Evolutionary conservation across 140 eudicot species (phyloP).

Genomic region (Artemisia princeps): DNA sequence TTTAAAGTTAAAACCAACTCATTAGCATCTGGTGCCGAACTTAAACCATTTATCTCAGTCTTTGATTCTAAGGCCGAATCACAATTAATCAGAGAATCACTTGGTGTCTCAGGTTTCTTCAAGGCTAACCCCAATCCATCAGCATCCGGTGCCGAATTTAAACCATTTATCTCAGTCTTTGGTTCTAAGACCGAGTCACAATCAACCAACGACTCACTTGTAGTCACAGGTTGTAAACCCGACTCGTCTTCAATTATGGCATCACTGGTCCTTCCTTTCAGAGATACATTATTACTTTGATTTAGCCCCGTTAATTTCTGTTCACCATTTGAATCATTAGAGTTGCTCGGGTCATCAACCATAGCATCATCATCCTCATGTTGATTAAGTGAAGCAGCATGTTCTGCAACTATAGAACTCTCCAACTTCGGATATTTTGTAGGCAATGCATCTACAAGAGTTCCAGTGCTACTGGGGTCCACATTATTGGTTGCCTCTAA

Average conservation of each 20-base stretch:
- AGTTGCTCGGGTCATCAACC: neutral
- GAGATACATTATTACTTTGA: conserved; percentile 19
- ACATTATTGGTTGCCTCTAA: conserved; percentile 17
- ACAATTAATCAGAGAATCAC: no score
- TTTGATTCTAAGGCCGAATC: no score
- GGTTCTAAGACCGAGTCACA: neutral
- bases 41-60: neutral
- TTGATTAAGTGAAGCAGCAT: conserved; percentile 10
- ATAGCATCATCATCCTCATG: conserved; percentile 15
- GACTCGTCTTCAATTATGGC: conserved; percentile 12
- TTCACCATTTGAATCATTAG: conserved; percentile 19
- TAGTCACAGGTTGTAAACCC: no score
- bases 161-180: neutral
- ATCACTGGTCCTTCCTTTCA: conserved; percentile 8
- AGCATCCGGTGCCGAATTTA: no score
- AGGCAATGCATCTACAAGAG: conserved; percentile 32
- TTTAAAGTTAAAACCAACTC: no score
- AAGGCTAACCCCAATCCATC: no score
- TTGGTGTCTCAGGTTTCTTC: no score
- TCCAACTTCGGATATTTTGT: conserved; percentile 48
- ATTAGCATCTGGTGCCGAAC: neutral
- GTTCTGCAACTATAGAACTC: conserved; percentile 19
- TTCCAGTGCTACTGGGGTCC: conserved; percentile 21
- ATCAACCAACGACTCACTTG: no score
- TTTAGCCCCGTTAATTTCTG: conserved; percentile 14